phyloP scores from a whole-genome alignment of 192 early-diverging fungal genomes.

The Geranomyces variabilis region DNA sequence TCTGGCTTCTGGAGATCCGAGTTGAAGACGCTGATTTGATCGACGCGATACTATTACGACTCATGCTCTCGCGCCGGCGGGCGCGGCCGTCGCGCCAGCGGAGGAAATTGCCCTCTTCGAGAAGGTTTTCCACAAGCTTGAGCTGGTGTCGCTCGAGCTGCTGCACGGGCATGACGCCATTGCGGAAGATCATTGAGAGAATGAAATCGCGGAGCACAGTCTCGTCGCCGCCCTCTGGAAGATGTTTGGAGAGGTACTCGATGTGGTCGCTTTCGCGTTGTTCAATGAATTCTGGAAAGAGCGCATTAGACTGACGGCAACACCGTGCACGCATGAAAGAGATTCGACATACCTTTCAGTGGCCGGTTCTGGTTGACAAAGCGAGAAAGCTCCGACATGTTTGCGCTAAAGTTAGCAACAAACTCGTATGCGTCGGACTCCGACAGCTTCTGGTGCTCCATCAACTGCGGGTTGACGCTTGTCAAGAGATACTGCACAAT shows the following conservation, averaged over 20 bases:
- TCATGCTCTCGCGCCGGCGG: background rate
- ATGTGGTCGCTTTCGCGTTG: constrained; percentile 21
- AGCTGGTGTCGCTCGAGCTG: constrained; percentile 28
- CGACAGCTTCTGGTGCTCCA: constrained; percentile 36
- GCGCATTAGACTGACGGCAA: no score
- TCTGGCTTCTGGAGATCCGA: background rate
- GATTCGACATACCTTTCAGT: constrained; percentile 1
- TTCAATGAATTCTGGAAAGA: constrained; percentile 12
- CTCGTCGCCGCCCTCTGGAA: constrained; percentile 12
- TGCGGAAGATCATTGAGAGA: constrained; percentile 45
- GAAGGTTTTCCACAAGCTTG: constrained; percentile 35
- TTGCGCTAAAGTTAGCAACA: constrained; percentile 42
- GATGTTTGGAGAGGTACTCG: background rate
- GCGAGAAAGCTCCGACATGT: constrained; percentile 23
- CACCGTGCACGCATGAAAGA: background rate
- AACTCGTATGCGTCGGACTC: constrained; percentile 39
- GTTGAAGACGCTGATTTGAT: background rate
- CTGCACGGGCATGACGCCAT: constrained; percentile 36
- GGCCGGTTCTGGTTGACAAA: background rate
- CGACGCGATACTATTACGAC: background rate
- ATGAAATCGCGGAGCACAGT: constrained; percentile 38
- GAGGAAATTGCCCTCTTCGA: constrained; percentile 40
- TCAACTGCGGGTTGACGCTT: constrained; percentile 37
- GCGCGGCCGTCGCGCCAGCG: constrained; percentile 35
- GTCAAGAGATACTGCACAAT: constrained; percentile 42